phyloP scores from a whole-genome alignment of 176 grass and related monocot genomes.

The Rhynchospora tenuis region DNA sequence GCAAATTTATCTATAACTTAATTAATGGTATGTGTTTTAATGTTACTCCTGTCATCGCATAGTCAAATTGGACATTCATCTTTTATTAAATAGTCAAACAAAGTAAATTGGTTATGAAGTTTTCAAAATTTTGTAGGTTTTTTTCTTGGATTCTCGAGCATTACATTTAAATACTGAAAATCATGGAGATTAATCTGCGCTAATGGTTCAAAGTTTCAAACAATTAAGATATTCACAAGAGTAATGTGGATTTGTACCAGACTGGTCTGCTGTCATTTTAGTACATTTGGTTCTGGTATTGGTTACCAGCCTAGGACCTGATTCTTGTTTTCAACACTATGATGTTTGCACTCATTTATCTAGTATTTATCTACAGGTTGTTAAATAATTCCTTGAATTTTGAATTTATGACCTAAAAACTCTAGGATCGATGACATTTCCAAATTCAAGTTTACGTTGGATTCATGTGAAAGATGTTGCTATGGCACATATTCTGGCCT shows the following conservation, averaged over 20 bases:
- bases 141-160: background rate
- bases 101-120: background rate
- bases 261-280: background rate
- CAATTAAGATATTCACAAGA: background rate
- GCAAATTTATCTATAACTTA: background rate
- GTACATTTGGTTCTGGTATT: background rate
- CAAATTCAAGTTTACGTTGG: background rate
- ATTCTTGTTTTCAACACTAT: background rate
- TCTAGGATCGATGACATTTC: constrained; percentile 21
- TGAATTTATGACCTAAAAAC: background rate
- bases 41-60: background rate
- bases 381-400: background rate
- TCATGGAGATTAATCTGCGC: background rate
- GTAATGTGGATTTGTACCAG: background rate
- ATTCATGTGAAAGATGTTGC: constrained; percentile 23
- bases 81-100: background rate
- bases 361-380: background rate
- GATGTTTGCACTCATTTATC: background rate
- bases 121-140: background rate
- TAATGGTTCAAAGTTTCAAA: background rate
- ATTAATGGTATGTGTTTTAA: constrained; percentile 3
- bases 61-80: too few relatives aligned
- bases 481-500: constrained; percentile 26
- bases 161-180: background rate
- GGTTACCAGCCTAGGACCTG: background rate